phyloP scores from a whole-genome alignment of 345 rosid genomes.

The Populus simonii region DNA sequence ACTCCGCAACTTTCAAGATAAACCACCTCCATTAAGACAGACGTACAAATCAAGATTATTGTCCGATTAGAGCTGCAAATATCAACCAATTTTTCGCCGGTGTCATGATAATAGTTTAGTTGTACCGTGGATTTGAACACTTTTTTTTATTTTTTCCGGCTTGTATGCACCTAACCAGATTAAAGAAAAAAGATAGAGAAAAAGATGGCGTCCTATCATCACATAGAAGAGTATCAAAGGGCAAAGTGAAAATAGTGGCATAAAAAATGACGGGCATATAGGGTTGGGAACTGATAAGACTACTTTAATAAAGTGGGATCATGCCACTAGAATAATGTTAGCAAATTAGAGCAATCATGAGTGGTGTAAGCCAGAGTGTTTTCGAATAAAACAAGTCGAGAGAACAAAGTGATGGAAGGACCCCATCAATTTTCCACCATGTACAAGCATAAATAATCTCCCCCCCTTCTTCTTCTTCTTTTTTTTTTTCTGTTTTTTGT shows the following conservation, averaged over 20 bases:
- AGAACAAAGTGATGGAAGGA: not conserved
- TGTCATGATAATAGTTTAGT: no score
- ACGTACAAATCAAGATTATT: not conserved
- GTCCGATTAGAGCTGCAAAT: not conserved
- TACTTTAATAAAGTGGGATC: slow-evolving; percentile 10
- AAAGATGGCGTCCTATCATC: not conserved
- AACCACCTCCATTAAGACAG: not conserved
- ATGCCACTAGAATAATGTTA: not conserved
- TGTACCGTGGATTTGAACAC: no score
- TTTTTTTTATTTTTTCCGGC: not conserved
- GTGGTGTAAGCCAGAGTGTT: slow-evolving; percentile 15
- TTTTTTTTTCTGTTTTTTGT: not conserved
- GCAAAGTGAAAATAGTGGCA: not conserved
- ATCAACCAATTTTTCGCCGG: not conserved
- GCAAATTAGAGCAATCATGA: not conserved
- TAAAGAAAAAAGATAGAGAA: not conserved
- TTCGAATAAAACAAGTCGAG: not conserved
- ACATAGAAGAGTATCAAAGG: not conserved
- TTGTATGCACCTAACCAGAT: not conserved
- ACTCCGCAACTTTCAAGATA: not conserved
- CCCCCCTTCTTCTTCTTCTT: not conserved
- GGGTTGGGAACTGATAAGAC: not conserved
- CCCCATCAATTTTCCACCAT: not conserved
- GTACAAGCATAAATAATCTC: not conserved
- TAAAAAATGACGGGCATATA: not conserved